These are phyloP conservation scores for Cucurbita moschata DNA, from an alignment of 306 rosid species.

Conservation along the genomic window DNA sequence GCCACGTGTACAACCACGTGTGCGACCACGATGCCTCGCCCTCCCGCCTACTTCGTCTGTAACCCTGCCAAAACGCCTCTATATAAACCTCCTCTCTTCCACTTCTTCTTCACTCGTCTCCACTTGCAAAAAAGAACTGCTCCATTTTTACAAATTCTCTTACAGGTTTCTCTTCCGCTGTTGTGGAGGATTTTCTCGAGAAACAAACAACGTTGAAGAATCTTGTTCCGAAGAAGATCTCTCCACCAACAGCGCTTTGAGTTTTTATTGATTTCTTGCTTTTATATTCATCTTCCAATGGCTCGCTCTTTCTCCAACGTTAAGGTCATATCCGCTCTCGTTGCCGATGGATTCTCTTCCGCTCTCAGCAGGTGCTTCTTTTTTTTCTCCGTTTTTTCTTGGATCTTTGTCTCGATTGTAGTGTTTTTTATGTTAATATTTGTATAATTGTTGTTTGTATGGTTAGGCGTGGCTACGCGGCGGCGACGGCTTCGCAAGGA, in stretches of 20 bases:
- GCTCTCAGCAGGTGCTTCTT: constrained; percentile 32
- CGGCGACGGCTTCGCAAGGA: constrained; percentile 39
- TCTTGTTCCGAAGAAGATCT: not conserved
- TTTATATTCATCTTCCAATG: constrained; percentile 17
- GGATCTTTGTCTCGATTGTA: not conserved
- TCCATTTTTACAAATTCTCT: not conserved
- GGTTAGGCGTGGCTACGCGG: constrained; percentile 61
- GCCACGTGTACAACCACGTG: constrained; percentile 1
- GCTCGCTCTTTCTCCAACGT: constrained; percentile 67
- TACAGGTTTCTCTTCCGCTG: not conserved
- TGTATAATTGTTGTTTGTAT: too few species aligned
- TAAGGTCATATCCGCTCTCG: constrained; percentile 39
- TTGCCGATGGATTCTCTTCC: constrained; percentile 31
- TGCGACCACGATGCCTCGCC: not conserved
- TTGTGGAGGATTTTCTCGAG: constrained; percentile 6
- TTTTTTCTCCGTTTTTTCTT: not conserved
- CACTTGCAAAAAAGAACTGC: not conserved
- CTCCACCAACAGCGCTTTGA: not conserved
- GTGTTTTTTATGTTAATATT: not conserved
- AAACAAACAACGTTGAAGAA: not conserved
- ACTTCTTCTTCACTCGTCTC: not conserved
- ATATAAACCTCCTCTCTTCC: not conserved
- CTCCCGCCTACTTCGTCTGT: not conserved
- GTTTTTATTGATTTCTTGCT: too few species aligned
- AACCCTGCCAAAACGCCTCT: not conserved